A percentile compares a stretch with the other conserved stretches of the same genome.
Conservation (phyloP, 1,139 yeast species). For the Geotrichum macrosporum region DNA sequence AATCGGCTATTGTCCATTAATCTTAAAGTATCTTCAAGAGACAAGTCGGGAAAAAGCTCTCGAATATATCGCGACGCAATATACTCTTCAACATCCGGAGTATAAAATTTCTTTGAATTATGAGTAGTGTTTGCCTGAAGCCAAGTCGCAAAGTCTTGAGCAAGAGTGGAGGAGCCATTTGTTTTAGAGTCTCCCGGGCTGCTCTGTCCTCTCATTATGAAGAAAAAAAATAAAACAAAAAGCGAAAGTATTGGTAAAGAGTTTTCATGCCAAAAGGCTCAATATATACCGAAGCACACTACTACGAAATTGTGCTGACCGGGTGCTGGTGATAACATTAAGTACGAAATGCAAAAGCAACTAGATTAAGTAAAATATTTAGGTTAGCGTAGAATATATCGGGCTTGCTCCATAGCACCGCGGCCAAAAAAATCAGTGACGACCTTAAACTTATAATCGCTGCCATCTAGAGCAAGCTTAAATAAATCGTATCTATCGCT, state of each 20-base stretch:
- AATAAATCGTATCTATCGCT: slow-evolving; percentile 64
- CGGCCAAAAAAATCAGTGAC: slow-evolving; percentile 79
- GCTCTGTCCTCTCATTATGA: background rate
- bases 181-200: background rate
- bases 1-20: background rate
- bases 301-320: background rate
- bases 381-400: slow-evolving; percentile 14
- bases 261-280: too few species aligned
- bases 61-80: slow-evolving; percentile 7
- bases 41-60: background rate
- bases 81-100: slow-evolving; percentile 6
- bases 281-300: background rate
- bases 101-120: background rate
- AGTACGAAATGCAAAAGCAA: background rate
- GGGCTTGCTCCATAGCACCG: slow-evolving; percentile 64
- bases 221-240: background rate
- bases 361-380: background rate
- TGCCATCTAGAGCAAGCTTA: slow-evolving; percentile 52
- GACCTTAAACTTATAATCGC: slow-evolving; percentile 65
- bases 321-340: background rate
- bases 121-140: background rate
- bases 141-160: slow-evolving; percentile 10
- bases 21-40: background rate
- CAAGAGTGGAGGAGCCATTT: slow-evolving; percentile 2
- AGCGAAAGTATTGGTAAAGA: too few species aligned